Conservation (phyloP, 768 basidiomycete species). For the Amanita thiersii region DNA sequence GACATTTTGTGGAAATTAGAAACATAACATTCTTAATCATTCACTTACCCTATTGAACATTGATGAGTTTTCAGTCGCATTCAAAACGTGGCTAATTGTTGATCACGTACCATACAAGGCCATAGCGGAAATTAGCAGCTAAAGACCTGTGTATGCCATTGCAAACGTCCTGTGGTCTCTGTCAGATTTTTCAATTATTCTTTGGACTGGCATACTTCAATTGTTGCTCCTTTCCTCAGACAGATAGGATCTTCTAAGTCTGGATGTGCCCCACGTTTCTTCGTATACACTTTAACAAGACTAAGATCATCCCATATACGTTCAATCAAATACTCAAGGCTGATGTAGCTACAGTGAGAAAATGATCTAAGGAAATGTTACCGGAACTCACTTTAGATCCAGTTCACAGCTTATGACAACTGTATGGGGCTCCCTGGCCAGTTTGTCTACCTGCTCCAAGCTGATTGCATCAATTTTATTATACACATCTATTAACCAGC, state of each 20-base stretch:
- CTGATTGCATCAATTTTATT: conserved; percentile 94
- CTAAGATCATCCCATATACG: conserved; percentile 75
- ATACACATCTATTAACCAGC: conserved; percentile 61
- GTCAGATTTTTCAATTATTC: not conserved
- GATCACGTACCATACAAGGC: conserved; percentile 73
- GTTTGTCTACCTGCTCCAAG: conserved; percentile 73
- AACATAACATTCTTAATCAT: not conserved
- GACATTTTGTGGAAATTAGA: not conserved
- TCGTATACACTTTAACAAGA: conserved; percentile 91
- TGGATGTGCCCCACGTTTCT: conserved; percentile 91
- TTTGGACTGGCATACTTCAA: conserved; percentile 52
- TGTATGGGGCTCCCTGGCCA: conserved; percentile 74
- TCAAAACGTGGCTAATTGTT: not conserved
- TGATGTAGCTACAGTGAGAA: conserved; percentile 18
- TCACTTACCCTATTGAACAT: conserved; percentile 7
- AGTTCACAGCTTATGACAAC: conserved; percentile 97
- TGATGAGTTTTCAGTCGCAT: no score
- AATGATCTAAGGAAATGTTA: conserved; percentile 1
- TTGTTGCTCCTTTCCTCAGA: conserved; percentile 83
- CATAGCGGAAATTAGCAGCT: conserved; percentile 88
- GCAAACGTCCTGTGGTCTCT: conserved; percentile 63
- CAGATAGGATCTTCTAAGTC: conserved; percentile 90
- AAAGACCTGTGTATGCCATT: conserved; percentile 89
- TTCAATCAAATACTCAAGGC: conserved; percentile 67
- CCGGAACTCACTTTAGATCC: conserved; percentile 80